Evolutionary conservation across 2,329 filamentous ascomycete species (phyloP).

Genomic region (Sclerotinia minor): DNA sequence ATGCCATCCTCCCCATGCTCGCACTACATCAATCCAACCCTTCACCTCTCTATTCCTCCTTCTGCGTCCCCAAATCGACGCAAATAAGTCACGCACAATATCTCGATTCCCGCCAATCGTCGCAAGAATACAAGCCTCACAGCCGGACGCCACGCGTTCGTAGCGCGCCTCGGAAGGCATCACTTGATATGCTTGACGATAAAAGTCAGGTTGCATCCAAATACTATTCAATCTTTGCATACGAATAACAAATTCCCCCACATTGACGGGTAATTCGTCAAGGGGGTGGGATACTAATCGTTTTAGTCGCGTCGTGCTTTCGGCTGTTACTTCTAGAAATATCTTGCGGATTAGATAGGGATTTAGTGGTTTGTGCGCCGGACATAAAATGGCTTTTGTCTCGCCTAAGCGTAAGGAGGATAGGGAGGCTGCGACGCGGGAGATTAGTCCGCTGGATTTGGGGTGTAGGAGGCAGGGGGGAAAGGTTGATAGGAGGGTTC

Average conservation of each 20-base stretch:
- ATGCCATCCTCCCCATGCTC: constrained; percentile 31
- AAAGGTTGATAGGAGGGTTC: constrained; percentile 24
- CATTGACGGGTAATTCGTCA: constrained; percentile 27
- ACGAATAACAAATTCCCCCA: constrained; percentile 26
- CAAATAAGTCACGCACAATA: constrained; percentile 49
- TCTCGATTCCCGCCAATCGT: constrained; percentile 48
- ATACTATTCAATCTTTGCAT: constrained; percentile 34
- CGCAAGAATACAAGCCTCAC: constrained; percentile 56
- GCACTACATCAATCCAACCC: constrained; percentile 30
- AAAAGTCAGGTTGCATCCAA: constrained; percentile 44
- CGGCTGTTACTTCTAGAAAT: constrained; percentile 47
- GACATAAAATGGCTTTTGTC: constrained; percentile 44
- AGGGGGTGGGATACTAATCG: constrained; percentile 10
- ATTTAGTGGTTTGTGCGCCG: constrained; percentile 46
- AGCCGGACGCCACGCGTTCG: constrained; percentile 43
- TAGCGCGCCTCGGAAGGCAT: constrained; percentile 40
- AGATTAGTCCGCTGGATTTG: constrained; percentile 25
- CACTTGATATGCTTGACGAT: constrained; percentile 42
- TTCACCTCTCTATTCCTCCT: constrained; percentile 27
- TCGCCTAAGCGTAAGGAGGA: constrained; percentile 15
- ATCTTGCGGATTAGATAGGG: constrained; percentile 48
- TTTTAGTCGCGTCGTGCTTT: constrained; percentile 44
- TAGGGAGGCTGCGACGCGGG: constrained; percentile 24
- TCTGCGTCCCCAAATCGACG: constrained; percentile 46
- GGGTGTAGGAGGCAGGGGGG: constrained; percentile 27